These are phyloP conservation scores for Phoma herbarum DNA, from an alignment of 2,329 filamentous ascomycete genomes.

Conservation along the genomic window DNA sequence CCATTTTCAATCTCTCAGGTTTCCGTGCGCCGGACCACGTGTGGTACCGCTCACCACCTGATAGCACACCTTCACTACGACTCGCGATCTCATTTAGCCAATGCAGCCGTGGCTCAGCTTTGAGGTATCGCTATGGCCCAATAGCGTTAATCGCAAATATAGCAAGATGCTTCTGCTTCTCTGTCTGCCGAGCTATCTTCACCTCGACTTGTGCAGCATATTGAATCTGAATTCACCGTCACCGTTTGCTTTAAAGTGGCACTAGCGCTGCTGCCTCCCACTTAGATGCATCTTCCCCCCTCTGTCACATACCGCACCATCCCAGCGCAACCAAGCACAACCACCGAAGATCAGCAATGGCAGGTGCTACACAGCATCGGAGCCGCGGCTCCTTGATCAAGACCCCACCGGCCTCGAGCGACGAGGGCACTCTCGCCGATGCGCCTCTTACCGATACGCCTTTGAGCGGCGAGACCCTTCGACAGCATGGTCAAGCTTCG, in stretches of 20 bases:
- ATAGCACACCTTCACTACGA: not conserved
- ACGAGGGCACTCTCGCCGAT: constrained; percentile 6
- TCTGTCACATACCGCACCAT: not conserved
- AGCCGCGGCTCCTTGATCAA: not conserved
- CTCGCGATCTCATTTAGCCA: not conserved
- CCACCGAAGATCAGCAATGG: not conserved
- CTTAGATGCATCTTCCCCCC: not conserved
- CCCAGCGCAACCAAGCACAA: not conserved
- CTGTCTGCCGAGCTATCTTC: not conserved
- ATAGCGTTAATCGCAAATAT: not conserved
- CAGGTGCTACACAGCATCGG: constrained; percentile 2
- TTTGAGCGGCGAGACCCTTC: not conserved
- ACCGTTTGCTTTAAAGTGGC: constrained; percentile 7
- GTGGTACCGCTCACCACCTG: not conserved
- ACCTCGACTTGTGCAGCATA: not conserved
- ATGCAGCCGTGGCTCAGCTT: not conserved
- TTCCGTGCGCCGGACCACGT: not conserved
- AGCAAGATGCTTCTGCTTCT: not conserved
- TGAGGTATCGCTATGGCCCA: not conserved
- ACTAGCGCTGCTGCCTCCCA: constrained; percentile 5
- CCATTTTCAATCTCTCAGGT: not conserved
- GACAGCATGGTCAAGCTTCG: not conserved
- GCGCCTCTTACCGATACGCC: not conserved
- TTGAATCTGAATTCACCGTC: not conserved
- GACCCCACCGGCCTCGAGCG: not conserved